Evolutionary conservation across 768 basidiomycete genomes (phyloP), one percentile per base, ranked within the genome.

Genomic region (Tephrocybe sp.): DNA sequence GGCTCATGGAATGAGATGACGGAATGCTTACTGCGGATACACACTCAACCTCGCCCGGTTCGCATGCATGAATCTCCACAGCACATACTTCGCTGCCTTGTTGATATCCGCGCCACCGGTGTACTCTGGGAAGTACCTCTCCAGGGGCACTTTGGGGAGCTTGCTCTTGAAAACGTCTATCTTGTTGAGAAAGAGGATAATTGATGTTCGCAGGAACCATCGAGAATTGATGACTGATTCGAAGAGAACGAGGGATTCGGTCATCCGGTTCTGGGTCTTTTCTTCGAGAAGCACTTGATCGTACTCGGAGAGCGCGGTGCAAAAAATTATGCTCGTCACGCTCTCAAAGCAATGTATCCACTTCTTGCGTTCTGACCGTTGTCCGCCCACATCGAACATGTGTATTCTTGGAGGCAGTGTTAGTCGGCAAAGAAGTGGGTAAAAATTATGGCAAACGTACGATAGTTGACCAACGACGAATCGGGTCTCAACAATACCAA

Each of bases 41-140:
- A 97, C 88, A 50, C 86, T 91, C 57, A 94, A 68, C 45, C 86
- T 66, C 43, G 89, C 89, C 15, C 89, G 71, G 55, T 94, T 95
- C 49, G 88, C 87, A 65, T 95, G 91, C 77, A 93, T 94, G 59
- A 95, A 97, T 59, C 89, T 74, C 94, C 92, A 97, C 31, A 97
- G 73, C 45, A 97, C 93, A 56, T 91, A 95, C 58, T 94, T 93
- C 0, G 93, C 91, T 2, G 91, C 92, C 67, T 94, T 94, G 72
- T 93, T 94, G 66, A 94, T 89, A 60, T 94, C 91, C 4, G 83
- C 68, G 4, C 91, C 91, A 30, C 91, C 91, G 1, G 89, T 88
- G 65, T 94, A 94, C 61, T 94, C 92, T 3, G 91, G 83, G 65
- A 93, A 94, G 65, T 87, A 86, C 34, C 73, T 70, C 52, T 88